Base-by-base conservation (phyloP, 1,139 yeast species). In the Lodderomyces beijingensis region DNA sequence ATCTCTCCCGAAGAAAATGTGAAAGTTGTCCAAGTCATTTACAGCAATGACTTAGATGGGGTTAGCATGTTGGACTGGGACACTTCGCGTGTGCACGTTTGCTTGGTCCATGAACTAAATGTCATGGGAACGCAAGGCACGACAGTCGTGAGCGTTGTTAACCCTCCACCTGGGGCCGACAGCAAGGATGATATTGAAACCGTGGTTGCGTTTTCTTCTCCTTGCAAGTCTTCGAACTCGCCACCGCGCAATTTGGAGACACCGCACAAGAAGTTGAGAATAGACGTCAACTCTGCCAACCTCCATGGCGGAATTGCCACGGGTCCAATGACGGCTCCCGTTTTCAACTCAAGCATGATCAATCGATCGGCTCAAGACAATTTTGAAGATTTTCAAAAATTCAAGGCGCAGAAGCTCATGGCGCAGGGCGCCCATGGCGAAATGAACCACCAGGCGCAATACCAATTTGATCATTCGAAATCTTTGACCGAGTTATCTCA, bases 171-270 rank as follows among this genome's bases (percentile, higher is more conserved):
- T n/a, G n/a, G n/a, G n/a, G 4, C 32, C 4, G 17, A 11, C 3
- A 9, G 5, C n/a, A 22, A 30, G n/a, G 70, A 63, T 39, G 70
- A 65, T 28, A 63, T 63, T 41, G 70, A 58, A 31, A 65, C 70
- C 1, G 66, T 62, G 1, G 28, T 62, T n/a, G 70, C 69, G 1
- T 59, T 56, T 34, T 63, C 70, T 1, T 64, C 70, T 3, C 71
- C 70, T 1, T 48, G 41, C 10, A 57, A 55, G 37, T 44, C 53
- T 16, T 40, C 45, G 12, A 32, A 24, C 17, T 29, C 36, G n/a
- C 23, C 30, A 6, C 38, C 35, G 16, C 24, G 25, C n/a, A 7
- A 7, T n/a, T 9, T 23, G 16, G 45, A 38, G 14, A 50, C 48
- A 29, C 54, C 47, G 26, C 35, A 34, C 10, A 36, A 35, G 16